A percentile compares a stretch with the other conserved stretches of the same genome.
These are phyloP conservation scores for Colletotrichum brevisporum DNA, from an alignment of 2,329 filamentous ascomycete genomes.

Conservation along the genomic window DNA sequence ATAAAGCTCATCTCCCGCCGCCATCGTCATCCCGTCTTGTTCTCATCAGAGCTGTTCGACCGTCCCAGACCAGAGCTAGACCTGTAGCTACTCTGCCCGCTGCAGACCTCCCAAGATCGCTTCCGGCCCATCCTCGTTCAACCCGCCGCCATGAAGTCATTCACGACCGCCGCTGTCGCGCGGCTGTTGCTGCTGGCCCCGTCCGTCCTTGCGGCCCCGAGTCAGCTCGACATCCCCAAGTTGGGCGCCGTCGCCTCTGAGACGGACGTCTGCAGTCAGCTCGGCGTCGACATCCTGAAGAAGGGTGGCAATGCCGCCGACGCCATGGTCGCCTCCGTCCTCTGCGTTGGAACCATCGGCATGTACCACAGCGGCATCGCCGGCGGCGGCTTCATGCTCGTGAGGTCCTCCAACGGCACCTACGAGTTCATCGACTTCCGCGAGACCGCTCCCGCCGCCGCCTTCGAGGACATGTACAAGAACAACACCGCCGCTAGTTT, in stretches of 20 bases:
- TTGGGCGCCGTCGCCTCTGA: slow-evolving; percentile 75
- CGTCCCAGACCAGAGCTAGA: not conserved
- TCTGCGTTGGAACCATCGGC: slow-evolving; percentile 74
- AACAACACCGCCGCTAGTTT: slow-evolving; percentile 76
- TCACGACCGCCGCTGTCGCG: slow-evolving; percentile 32
- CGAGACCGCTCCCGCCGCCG: slow-evolving; percentile 85
- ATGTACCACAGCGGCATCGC: slow-evolving; percentile 81
- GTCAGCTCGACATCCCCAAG: slow-evolving; percentile 32
- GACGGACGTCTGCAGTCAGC: slow-evolving; percentile 69
- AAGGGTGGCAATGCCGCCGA: slow-evolving; percentile 77
- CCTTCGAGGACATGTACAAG: slow-evolving; percentile 85
- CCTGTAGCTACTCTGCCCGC: not conserved
- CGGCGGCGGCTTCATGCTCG: slow-evolving; percentile 84
- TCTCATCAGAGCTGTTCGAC: not conserved
- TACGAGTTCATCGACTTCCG: slow-evolving; percentile 90
- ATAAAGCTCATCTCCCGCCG: slow-evolving; percentile 10
- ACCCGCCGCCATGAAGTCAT: slow-evolving; percentile 28
- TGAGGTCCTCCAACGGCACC: slow-evolving; percentile 73
- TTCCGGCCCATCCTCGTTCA: not conserved
- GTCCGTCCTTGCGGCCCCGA: slow-evolving; percentile 27
- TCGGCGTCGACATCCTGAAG: slow-evolving; percentile 70
- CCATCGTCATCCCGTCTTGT: not conserved
- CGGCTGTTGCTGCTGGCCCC: slow-evolving; percentile 34
- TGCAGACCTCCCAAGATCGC: not conserved
- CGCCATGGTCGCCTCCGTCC: slow-evolving; percentile 73